These are phyloP conservation scores for Plasmodium knowlesi DNA, from an alignment of 169 alveolate species.

Conservation along the genomic window DNA sequence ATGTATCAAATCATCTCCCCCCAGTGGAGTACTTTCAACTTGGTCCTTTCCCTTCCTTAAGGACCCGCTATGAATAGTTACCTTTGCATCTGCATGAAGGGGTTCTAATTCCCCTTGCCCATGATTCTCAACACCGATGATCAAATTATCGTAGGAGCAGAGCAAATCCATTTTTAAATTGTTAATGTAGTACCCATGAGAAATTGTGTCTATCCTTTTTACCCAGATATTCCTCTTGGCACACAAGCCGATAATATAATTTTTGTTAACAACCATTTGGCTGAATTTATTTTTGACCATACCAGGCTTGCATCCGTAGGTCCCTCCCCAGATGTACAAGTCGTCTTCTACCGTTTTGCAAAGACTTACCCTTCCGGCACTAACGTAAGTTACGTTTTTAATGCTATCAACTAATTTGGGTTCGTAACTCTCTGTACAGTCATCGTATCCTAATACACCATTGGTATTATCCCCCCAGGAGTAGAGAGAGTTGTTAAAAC, in stretches of 20 bases:
- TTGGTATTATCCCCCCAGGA: conserved; percentile 53
- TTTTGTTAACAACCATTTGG: conserved; percentile 27
- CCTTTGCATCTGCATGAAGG: neutral
- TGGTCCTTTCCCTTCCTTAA: neutral
- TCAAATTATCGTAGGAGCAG: conserved; percentile 55
- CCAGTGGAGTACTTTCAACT: neutral
- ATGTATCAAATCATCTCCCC: too few relatives aligned
- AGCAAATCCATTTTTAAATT: conserved; percentile 26
- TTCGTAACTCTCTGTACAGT: conserved; percentile 6
- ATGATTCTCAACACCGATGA: conserved; percentile 58
- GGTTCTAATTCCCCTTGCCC: neutral
- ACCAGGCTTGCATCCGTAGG: conserved; percentile 47
- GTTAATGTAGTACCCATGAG: conserved; percentile 66
- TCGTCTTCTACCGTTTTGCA: conserved; percentile 51
- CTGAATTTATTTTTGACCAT: conserved; percentile 58
- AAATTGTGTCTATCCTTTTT: conserved; percentile 18
- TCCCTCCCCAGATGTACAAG: conserved; percentile 62
- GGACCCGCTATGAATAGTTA: neutral
- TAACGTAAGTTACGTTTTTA: conserved; percentile 8
- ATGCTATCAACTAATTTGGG: conserved; percentile 30
- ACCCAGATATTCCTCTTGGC: conserved; percentile 49
- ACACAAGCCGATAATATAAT: conserved; percentile 56
- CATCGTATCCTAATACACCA: conserved; percentile 34
- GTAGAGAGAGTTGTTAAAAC: conserved; percentile 35
- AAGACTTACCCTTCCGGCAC: conserved; percentile 65